Evolutionary conservation across 2,329 filamentous ascomycete species (phyloP).

Genomic region (Trichophyton rubrum): DNA sequence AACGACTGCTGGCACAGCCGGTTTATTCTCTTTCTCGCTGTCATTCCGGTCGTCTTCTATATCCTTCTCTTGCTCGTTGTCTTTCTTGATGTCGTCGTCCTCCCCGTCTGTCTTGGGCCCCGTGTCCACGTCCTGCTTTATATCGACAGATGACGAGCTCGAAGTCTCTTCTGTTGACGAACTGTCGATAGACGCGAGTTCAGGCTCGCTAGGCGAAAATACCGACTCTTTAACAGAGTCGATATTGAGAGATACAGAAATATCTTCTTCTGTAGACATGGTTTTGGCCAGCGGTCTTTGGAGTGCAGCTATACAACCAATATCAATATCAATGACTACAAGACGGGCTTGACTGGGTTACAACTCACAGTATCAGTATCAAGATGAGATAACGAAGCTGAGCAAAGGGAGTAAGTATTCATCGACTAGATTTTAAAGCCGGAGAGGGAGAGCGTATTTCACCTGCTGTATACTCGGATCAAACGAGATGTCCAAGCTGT

Average conservation of each 20-base stretch:
- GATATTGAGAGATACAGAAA: not conserved
- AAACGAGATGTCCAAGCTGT: too few relatives aligned
- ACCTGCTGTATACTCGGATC: too few relatives aligned
- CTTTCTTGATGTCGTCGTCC: not conserved
- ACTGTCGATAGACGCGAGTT: not conserved
- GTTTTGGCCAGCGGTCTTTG: not conserved
- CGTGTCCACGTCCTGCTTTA: not conserved
- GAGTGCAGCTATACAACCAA: not conserved
- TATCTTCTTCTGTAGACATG: not conserved
- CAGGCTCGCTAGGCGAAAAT: not conserved
- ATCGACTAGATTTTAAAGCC: too few relatives aligned
- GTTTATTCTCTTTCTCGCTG: slow-evolving; percentile 8
- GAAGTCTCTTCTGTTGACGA: not conserved
- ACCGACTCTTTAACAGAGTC: not conserved
- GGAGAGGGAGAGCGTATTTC: too few relatives aligned
- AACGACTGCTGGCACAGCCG: slow-evolving; percentile 3
- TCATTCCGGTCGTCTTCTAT: slow-evolving; percentile 14
- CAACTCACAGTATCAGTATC: too few relatives aligned
- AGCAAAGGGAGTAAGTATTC: too few relatives aligned
- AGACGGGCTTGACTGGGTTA: too few relatives aligned
- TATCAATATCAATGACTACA: not conserved
- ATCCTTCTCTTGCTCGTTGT: not conserved
- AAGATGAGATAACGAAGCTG: too few relatives aligned
- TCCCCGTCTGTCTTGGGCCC: not conserved
- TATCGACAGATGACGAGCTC: not conserved